Evolutionary conservation across 345 rosid genomes (phyloP).

Genomic region (Bruguiera parviflora): DNA sequence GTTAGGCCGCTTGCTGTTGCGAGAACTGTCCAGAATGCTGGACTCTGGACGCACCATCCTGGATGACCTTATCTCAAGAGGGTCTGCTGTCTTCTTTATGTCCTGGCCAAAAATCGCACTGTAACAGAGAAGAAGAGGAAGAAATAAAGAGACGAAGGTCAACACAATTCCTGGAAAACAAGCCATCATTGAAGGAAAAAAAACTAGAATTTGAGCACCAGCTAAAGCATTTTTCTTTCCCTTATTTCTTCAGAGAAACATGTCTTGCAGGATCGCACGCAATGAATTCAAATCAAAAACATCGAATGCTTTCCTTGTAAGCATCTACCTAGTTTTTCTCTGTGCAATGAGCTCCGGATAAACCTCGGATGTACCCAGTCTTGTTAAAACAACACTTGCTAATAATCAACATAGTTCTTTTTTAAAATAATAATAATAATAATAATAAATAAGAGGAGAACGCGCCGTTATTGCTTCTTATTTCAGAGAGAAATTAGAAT

Average conservation of each 20-base stretch:
- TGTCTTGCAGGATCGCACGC: not conserved
- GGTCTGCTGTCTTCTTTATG: constrained; percentile 38
- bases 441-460: too few relatives aligned
- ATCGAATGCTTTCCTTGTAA: not conserved
- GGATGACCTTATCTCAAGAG: constrained; percentile 24
- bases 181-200: not conserved
- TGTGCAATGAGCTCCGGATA: too few relatives aligned
- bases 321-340: not conserved
- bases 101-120: constrained; percentile 38
- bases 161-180: constrained; percentile 1
- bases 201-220: too few relatives aligned
- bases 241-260: not conserved
- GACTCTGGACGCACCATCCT: constrained; percentile 25
- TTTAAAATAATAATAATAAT: too few relatives aligned
- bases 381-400: too few relatives aligned
- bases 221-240: too few relatives aligned
- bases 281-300: not conserved
- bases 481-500: too few relatives aligned
- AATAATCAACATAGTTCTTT: too few relatives aligned
- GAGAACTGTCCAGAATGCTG: constrained; percentile 26
- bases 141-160: not conserved
- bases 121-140: constrained; percentile 8
- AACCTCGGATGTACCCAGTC: too few relatives aligned
- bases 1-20: constrained; percentile 40
- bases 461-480: too few relatives aligned